These are phyloP conservation scores for Lepidium didymum DNA, from an alignment of 345 rosid species.

Conservation along the genomic window DNA sequence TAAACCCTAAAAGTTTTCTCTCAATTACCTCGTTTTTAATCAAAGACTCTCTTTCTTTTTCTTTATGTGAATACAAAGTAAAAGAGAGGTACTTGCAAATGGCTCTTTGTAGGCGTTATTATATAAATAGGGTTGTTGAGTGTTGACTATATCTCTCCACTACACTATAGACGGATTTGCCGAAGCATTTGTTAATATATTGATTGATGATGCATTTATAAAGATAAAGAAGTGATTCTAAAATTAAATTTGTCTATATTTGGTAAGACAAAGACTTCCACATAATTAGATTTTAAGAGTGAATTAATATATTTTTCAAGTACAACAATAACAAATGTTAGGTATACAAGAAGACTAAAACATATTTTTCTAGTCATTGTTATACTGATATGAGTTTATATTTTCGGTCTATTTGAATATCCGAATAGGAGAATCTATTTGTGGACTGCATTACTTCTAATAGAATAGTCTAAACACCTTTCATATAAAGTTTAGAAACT, in stretches of 20 bases:
- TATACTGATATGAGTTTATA: too few species aligned
- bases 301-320: not conserved
- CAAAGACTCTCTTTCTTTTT: not conserved
- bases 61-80: not conserved
- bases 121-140: conserved; percentile 22
- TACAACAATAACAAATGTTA: too few species aligned
- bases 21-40: not conserved
- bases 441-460: too few species aligned
- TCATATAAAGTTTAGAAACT: too few species aligned
- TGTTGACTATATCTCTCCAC: conserved; percentile 19
- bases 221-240: not conserved
- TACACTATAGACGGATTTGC: conserved; percentile 4
- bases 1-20: not conserved
- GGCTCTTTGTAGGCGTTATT: not conserved
- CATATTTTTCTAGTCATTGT: too few species aligned
- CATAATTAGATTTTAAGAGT: not conserved
- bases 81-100: conserved; percentile 9
- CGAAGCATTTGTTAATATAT: conserved; percentile 6
- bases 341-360: too few species aligned
- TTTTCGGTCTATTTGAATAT: too few species aligned
- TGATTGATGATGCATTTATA: too few species aligned
- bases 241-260: conserved; percentile 6
- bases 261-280: conserved; percentile 13
- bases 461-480: too few species aligned
- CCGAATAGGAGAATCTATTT: too few species aligned